Evolutionary conservation across 2,329 filamentous ascomycete species (phyloP).

Genomic region (Teratosphaeriaceae sp.): DNA sequence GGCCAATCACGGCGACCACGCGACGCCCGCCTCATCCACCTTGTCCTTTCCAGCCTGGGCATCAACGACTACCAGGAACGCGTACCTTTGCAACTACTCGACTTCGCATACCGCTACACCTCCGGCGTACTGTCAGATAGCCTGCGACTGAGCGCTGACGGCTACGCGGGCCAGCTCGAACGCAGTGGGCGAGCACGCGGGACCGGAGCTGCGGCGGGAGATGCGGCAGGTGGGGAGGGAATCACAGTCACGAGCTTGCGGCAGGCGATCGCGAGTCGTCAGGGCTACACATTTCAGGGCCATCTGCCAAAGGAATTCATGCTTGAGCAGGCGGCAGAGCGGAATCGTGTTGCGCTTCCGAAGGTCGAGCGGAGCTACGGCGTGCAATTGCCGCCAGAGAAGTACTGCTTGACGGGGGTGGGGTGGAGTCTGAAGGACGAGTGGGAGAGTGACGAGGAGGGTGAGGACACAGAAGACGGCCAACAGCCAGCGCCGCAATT

Average conservation of each 20-base stretch:
- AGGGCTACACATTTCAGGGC: constrained; percentile 63
- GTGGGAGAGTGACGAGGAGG: constrained; percentile 51
- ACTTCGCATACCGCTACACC: constrained; percentile 81
- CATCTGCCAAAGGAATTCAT: constrained; percentile 67
- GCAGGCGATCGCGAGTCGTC: constrained; percentile 63
- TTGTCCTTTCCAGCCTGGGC: constrained; percentile 71
- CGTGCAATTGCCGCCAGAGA: constrained; percentile 54
- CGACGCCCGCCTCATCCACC: constrained; percentile 72
- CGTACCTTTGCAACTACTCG: constrained; percentile 73
- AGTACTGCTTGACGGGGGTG: constrained; percentile 53
- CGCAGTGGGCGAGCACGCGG: constrained; percentile 15
- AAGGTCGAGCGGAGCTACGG: constrained; percentile 52
- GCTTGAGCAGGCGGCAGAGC: constrained; percentile 63
- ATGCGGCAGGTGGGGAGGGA: constrained; percentile 40
- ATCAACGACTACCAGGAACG: constrained; percentile 75
- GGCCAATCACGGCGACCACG: constrained; percentile 54
- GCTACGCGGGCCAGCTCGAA: constrained; percentile 46
- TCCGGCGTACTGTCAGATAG: constrained; percentile 64
- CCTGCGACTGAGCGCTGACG: constrained; percentile 61
- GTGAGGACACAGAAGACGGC: constrained; percentile 30
- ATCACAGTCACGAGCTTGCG: constrained; percentile 62
- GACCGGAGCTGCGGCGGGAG: constrained; percentile 22
- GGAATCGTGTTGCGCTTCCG: constrained; percentile 60
- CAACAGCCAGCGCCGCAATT: constrained; percentile 27
- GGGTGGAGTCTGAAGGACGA: constrained; percentile 53